These are phyloP conservation scores for Aureobasidium sp. DNA, from an alignment of 2,329 filamentous ascomycete genomes.

Conservation along the genomic window DNA sequence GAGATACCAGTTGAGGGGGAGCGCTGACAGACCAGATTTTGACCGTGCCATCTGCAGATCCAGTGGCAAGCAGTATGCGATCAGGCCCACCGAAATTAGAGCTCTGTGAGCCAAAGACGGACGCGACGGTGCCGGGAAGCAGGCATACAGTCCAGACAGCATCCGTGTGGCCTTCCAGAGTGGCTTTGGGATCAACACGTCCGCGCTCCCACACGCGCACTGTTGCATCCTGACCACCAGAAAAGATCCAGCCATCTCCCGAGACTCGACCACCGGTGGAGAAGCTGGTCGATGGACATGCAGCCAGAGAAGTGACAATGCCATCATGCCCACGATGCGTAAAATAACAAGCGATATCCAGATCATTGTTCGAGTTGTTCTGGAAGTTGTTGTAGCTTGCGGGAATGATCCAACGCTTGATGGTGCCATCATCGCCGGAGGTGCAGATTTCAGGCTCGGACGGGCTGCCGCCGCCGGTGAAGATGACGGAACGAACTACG, in stretches of 20 bases:
- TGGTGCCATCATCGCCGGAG: conserved; percentile 86
- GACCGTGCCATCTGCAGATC: conserved; percentile 82
- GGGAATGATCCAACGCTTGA: conserved; percentile 95
- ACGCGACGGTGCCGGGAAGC: conserved; percentile 71
- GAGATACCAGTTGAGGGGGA: conserved; percentile 77
- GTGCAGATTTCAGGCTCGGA: conserved; percentile 97
- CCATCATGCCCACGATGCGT: conserved; percentile 93
- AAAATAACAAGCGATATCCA: conserved; percentile 89
- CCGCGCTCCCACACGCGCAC: conserved; percentile 94
- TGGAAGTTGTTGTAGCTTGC: conserved; percentile 61
- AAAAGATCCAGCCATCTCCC: conserved; percentile 98
- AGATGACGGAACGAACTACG: conserved; percentile 88
- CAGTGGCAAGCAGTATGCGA: conserved; percentile 82
- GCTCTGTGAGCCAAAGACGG: conserved; percentile 64
- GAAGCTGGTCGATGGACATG: conserved; percentile 84
- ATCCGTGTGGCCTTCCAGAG: conserved; percentile 88
- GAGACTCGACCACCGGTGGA: conserved; percentile 79
- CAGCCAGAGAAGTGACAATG: conserved; percentile 76
- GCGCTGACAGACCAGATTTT: conserved; percentile 92
- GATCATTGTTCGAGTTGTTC: conserved; percentile 58
- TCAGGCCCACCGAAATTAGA: conserved; percentile 71
- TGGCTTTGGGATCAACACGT: conserved; percentile 89
- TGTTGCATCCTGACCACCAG: conserved; percentile 87
- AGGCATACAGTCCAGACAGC: conserved; percentile 95
- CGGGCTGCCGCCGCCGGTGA: conserved; percentile 91